phyloP scores from a whole-genome alignment of 495 filamentous ascomycete genomes.

The Evansstolkia leycettana region DNA sequence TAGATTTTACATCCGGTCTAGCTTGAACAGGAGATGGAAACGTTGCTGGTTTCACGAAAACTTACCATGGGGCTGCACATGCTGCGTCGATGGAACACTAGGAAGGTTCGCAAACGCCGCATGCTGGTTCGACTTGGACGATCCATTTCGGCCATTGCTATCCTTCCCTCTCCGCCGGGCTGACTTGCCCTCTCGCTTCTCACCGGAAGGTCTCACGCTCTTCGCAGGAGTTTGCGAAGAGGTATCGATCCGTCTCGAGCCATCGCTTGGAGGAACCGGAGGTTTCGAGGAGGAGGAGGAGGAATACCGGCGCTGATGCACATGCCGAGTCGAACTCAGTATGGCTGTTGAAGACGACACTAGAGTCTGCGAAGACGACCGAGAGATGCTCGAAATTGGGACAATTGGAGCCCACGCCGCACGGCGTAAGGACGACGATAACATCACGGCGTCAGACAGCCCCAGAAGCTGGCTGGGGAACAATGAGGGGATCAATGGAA shows the following conservation, averaged over 20 bases:
- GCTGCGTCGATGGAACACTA: constrained; percentile 73
- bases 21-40: neutral
- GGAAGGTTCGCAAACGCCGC: constrained; percentile 49
- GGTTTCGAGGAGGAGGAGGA: constrained; percentile 39
- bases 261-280: constrained; percentile 32
- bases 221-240: constrained; percentile 29
- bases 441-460: constrained; percentile 19
- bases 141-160: constrained; percentile 19
- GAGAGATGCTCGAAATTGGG: constrained; percentile 25
- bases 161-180: constrained; percentile 27
- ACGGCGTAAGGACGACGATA: constrained; percentile 37
- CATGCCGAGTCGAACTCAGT: constrained; percentile 17
- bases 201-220: constrained; percentile 23
- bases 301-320: constrained; percentile 42
- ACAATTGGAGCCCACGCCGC: constrained; percentile 30
- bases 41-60: no score
- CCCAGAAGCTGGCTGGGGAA: no score
- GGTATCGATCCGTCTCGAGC: constrained; percentile 26
- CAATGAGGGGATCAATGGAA: neutral
- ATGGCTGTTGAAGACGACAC: neutral
- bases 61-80: constrained; percentile 62
- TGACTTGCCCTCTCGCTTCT: constrained; percentile 23
- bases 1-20: neutral
- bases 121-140: constrained; percentile 25
- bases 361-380: constrained; percentile 6